Base-by-base conservation (phyloP, 2,329 filamentous ascomycete genomes). In the Botrytis squamosa region DNA sequence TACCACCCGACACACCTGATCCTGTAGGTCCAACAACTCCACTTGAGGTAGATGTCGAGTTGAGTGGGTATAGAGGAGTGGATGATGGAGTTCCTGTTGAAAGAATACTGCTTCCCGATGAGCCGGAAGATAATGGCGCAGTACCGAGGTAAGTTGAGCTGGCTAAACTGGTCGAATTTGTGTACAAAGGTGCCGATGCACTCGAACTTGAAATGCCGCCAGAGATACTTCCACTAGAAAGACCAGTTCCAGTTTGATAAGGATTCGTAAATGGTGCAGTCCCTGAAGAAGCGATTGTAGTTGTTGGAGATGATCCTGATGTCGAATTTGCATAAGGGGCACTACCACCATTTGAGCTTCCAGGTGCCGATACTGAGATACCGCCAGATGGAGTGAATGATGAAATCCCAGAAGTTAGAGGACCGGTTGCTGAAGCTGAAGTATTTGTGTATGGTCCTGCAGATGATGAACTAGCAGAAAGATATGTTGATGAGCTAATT, bases 171-270 rank as follows among this genome's bases (percentile, higher is more conserved):
- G 55, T 72, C 4, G 73, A 66, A 40, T 69, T 72, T 36, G 55
- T 52, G 38, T 74, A 72, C 5, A 55, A 38, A 72, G 73, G 49
- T 33, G 62, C 40, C 6, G 73, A 74, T 18, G 33, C n/a, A 64
- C 36, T 57, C 12, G 59, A 57, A 18, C 42, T 49, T 40, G 36
- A 62, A n/a, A 71, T 29, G 3, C 63, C 44, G 16, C 42, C 69
- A 25, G 73, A 72, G 40, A 72, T 33, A 52, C 69, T 62, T 38
- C 73, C 73, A 42, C 52, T 67, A 33, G 52, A 72, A 69, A 72
- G 46, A 6, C 63, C 33, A 4, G 55, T 69, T 16, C 64, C 71
- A 7, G 63, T 59, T 25, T 36, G 52, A 40, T 59, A 68, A 22
- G 71, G 25, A 38, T 60, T 69, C 0, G 46, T 72, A n/a, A 64